Evolutionary conservation across 1,139 yeast species (phyloP), one percentile per base, ranked within the genome.

Genomic region (Candida dubliniensis): DNA sequence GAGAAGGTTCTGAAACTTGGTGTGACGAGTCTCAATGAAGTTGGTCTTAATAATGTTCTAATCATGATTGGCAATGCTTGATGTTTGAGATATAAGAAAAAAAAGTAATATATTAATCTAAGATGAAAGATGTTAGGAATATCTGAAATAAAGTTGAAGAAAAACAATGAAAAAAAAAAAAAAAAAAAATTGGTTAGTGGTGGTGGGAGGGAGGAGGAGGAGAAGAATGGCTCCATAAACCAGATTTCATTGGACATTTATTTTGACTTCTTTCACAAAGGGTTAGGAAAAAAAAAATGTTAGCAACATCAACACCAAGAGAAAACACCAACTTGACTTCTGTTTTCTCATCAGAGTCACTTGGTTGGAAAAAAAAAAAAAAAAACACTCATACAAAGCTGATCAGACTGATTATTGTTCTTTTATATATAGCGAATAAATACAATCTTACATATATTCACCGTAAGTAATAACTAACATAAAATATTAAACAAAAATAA

Each of bases 1-100:
- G 49, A 26, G 36, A 47, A 47, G 2, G 45, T 13, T 36, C 45
- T 41, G 13, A 32, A 11, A 13, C 37, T 24, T 6, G 38, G 39
- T 10, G 34, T 31, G 24, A 42, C 35, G 13, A 45, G 33, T 42
- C 47, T 44, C 7, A 47, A 38, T 13, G 34, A 18, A 11, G 43
- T 34, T 37, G 51, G 45, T 50, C 54, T 51, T 12, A 50, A 40
- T 44, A 51, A 44, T 26, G 54, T 40, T 41, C 46, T 48, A 36
- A 50, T 41, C 55, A 51, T 51, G 39, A 24, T 33, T 31, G 34
- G 24, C 24, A 12, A 25, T 33, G 23, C 13, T 29, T 2, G 14
- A 12, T 31, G 26, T 26, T 33, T 32, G 15, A 10, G 33, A 9
- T 24, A 2, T 13, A 6, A n/a, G 34, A 37, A 13, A 18, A 15